Conservation (phyloP, 768 basidiomycete species). For the Mycena vitilis region DNA sequence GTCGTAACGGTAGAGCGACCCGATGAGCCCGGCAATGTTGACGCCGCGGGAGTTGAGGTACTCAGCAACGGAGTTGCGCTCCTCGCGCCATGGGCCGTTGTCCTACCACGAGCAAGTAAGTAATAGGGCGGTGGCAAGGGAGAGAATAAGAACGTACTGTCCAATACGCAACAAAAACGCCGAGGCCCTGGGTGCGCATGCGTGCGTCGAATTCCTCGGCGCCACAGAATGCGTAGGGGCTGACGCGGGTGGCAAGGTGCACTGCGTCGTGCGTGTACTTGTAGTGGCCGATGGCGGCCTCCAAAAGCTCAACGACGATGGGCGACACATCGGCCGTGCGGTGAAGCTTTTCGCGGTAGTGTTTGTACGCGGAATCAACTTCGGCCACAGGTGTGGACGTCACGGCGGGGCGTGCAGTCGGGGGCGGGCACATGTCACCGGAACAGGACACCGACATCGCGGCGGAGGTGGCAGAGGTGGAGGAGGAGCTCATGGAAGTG, state of each 20-base stretch:
- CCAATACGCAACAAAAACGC: not conserved
- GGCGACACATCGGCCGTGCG: not conserved
- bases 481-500: not conserved
- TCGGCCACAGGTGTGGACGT: not conserved
- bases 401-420: not conserved
- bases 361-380: constrained; percentile 6
- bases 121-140: not conserved
- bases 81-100: constrained; percentile 12
- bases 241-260: not conserved
- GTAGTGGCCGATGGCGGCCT: not conserved
- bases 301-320: not conserved
- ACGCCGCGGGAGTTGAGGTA: constrained; percentile 36
- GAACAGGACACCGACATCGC: too few relatives aligned
- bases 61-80: not conserved
- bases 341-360: constrained; percentile 10
- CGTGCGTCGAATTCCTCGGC: not conserved
- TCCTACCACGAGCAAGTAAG: not conserved
- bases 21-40: constrained; percentile 47
- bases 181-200: not conserved
- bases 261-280: constrained; percentile 1
- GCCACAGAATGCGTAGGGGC: constrained; percentile 2
- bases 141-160: not conserved
- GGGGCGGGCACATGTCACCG: not conserved
- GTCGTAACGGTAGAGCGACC: constrained; percentile 44
- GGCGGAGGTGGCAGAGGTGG: not conserved